Percentiles rank a stretch among this genome's conserved stretches.
Evolutionary conservation across 2,329 filamentous ascomycete species (phyloP).

Genomic region (Cryphonectria japonica): DNA sequence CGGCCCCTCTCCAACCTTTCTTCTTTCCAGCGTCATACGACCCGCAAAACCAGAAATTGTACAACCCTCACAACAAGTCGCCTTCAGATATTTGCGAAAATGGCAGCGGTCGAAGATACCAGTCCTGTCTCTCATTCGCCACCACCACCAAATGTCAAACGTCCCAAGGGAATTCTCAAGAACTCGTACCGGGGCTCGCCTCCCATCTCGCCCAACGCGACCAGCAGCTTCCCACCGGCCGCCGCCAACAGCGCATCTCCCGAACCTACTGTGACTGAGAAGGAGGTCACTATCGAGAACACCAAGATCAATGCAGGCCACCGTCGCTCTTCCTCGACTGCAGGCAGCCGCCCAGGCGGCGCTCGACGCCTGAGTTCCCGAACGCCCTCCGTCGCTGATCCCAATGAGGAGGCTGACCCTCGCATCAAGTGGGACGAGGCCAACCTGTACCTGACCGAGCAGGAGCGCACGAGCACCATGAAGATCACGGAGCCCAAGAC

Average conservation of each 20-base stretch:
- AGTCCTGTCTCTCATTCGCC: slow-evolving; percentile 47
- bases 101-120: slow-evolving; percentile 46
- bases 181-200: slow-evolving; percentile 74
- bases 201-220: slow-evolving; percentile 51
- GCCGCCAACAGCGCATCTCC: slow-evolving; percentile 34
- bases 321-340: slow-evolving; percentile 78
- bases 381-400: slow-evolving; percentile 49
- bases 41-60: neutral
- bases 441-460: slow-evolving; percentile 95
- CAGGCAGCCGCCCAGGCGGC: slow-evolving; percentile 54
- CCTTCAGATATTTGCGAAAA: slow-evolving; percentile 35
- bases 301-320: slow-evolving; percentile 93
- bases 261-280: slow-evolving; percentile 65
- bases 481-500: slow-evolving; percentile 99
- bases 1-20: neutral
- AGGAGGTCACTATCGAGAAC: slow-evolving; percentile 92
- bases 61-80: neutral
- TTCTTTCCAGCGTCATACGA: neutral
- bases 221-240: slow-evolving; percentile 36
- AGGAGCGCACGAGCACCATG: slow-evolving; percentile 94
- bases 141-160: slow-evolving; percentile 45
- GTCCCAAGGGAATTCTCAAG: slow-evolving; percentile 78
- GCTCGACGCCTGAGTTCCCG: slow-evolving; percentile 68
- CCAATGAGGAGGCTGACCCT: slow-evolving; percentile 59
- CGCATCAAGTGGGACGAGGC: slow-evolving; percentile 98